Evolutionary conservation across 768 basidiomycete species (phyloP).

Genomic region (Megacollybia marginata): DNA sequence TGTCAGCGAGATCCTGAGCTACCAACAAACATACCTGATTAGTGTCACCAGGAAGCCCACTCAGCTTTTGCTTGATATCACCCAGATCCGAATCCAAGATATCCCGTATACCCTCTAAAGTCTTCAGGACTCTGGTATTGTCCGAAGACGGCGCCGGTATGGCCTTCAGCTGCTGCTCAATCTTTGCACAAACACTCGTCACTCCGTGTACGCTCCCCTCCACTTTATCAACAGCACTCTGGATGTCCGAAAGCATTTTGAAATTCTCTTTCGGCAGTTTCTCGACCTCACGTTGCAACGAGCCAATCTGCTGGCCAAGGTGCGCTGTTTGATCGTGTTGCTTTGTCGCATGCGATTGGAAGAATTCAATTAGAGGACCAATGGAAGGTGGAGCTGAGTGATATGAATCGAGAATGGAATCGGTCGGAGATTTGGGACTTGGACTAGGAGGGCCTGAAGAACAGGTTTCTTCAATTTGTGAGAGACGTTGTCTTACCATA

Average conservation of each 20-base stretch:
- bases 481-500: slow-evolving; percentile 59
- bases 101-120: neutral
- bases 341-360: neutral
- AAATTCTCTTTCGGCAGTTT: neutral
- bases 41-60: slow-evolving; percentile 3
- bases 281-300: neutral
- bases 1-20: neutral
- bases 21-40: neutral
- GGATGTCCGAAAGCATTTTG: neutral
- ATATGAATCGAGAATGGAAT: slow-evolving; percentile 6
- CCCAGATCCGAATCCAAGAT: slow-evolving; percentile 1
- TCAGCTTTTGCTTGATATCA: slow-evolving; percentile 3
- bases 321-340: neutral
- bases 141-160: neutral
- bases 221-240: neutral
- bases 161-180: neutral
- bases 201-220: neutral
- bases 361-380: neutral
- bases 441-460: slow-evolving; percentile 1
- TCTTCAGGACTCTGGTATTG: neutral
- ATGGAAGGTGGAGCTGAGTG: neutral
- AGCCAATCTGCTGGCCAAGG: neutral
- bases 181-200: neutral
- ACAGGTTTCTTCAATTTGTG: slow-evolving; percentile 39
- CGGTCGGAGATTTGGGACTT: slow-evolving; percentile 4